Percentiles rank a stretch among this genome's conserved stretches.
phyloP scores from a whole-genome alignment of 108 stramenopile genomes.

The Pseudonitzschia delicatissima region DNA sequence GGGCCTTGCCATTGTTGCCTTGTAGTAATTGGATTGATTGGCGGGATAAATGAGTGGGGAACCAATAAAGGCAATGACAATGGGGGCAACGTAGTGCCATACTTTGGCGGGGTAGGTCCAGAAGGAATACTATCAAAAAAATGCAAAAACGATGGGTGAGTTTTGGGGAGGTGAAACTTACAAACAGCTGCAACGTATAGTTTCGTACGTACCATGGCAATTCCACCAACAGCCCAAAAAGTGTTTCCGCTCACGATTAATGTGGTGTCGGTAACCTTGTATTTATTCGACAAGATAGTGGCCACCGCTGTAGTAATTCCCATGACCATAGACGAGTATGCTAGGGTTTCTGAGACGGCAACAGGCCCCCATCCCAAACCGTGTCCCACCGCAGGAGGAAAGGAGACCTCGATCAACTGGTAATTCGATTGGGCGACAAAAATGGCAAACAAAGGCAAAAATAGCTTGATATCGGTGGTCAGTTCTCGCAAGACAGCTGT shows the following conservation, averaged over 20 bases:
- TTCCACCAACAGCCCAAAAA: slow-evolving; percentile 24
- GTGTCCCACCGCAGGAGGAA: slow-evolving; percentile 59
- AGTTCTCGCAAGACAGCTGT: background rate
- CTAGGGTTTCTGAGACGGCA: slow-evolving; percentile 47
- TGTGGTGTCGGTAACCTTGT: slow-evolving; percentile 13
- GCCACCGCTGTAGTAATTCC: slow-evolving; percentile 39
- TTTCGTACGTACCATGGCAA: too few species aligned
- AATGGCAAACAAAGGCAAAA: background rate
- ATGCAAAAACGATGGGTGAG: slow-evolving; percentile 35
- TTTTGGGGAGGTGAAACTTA: slow-evolving; percentile 44
- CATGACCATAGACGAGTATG: slow-evolving; percentile 48
- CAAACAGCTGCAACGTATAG: slow-evolving; percentile 10
- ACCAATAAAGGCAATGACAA: background rate
- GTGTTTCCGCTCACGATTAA: slow-evolving; percentile 24
- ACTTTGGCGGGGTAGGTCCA: background rate
- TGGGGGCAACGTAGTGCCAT: background rate
- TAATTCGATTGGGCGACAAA: background rate
- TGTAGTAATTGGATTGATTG: slow-evolving; percentile 62
- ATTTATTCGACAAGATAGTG: slow-evolving; percentile 23
- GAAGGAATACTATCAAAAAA: too few species aligned
- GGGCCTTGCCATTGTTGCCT: slow-evolving; percentile 31
- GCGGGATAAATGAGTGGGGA: slow-evolving; percentile 57
- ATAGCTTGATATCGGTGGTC: background rate
- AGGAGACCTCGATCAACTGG: background rate
- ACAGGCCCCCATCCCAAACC: slow-evolving; percentile 69